These are phyloP conservation scores for Populus tomentosa DNA, from an alignment of 441 rosid genomes.

Conservation along the genomic window DNA sequence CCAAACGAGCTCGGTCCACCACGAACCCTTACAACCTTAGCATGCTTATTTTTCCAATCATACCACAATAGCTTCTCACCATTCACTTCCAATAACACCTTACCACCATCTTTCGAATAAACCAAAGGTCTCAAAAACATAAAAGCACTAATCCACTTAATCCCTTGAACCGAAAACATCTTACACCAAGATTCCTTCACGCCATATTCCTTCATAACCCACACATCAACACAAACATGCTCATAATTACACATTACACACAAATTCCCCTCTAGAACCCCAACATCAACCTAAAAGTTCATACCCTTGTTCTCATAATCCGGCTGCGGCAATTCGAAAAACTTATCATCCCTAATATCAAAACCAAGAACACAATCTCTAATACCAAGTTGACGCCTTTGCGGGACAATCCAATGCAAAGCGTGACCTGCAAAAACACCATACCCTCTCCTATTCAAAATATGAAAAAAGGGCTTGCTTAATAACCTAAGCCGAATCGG, in stretches of 20 bases:
- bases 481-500: neutral
- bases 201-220: slow-evolving; percentile 62
- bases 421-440: slow-evolving; percentile 45
- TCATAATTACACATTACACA: slow-evolving; percentile 38
- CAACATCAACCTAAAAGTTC: slow-evolving; percentile 47
- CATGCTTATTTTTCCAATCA: too few species aligned
- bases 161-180: slow-evolving; percentile 30
- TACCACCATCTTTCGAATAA: too few species aligned
- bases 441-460: slow-evolving; percentile 49
- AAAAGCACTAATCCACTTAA: slow-evolving; percentile 21
- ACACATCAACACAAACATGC: slow-evolving; percentile 34
- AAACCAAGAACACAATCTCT: slow-evolving; percentile 40
- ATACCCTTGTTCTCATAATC: slow-evolving; percentile 25
- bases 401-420: slow-evolving; percentile 61
- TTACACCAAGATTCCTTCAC: slow-evolving; percentile 51
- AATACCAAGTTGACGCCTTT: slow-evolving; percentile 36
- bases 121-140: slow-evolving; percentile 40
- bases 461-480: neutral
- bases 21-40: too few species aligned
- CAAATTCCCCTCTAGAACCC: slow-evolving; percentile 45
- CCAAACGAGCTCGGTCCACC: too few species aligned
- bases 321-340: slow-evolving; percentile 36
- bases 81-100: too few species aligned
- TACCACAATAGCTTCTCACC: too few species aligned
- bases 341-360: slow-evolving; percentile 43